Evolutionary conservation across 495 filamentous ascomycete species (phyloP), one percentile per base, ranked within the genome.

Genomic region (Penicillium macrosclerotiorum): DNA sequence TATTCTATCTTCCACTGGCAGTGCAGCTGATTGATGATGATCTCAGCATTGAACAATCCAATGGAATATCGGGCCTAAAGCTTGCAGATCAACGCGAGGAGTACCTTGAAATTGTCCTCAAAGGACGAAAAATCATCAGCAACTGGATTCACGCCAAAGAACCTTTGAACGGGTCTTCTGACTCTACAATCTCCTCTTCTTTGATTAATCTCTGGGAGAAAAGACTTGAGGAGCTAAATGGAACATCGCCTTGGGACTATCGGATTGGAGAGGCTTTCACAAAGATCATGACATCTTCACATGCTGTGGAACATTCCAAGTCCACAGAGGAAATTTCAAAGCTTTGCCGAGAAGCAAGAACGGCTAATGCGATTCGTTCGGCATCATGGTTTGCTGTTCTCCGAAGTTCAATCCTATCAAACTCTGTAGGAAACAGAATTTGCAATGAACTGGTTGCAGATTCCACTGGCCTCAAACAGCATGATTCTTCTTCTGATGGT

Each of bases 1-100:
- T 78, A 43, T 65, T 64, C 27, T 69, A 75, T 48, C 42, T 86
- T 8, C 65, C 75, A n/a, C 48, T 86, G 27, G 72, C 72, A 16
- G 49, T 78, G 9, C 77, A 83, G 52, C 52, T 88, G 11, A 73
- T 79, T 24, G 77, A 82, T 47, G 85, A 89, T 49, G 82, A 86
- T 40, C 40, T 85, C 11, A 78, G 73, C 29, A 70, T 88, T 16
- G 57, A 71, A 11, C 73, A 72, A 3, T 75, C 73, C 34, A 83
- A 84, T 55, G 65, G 75, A 17, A 67, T 87, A 3, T 79, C 77
- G 64, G 68, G 72, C 5, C 40, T 65, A 3, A 56, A 66, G 35
- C 60, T 64, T 4, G 56, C 71, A 1, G 78, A 83, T 19, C 57
- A 73, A 23, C 77, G 84, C 32, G 68, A 70, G 2, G 86, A 86